Conservation (phyloP, 768 basidiomycete species). For the Agaricus sinodeliciosus region DNA sequence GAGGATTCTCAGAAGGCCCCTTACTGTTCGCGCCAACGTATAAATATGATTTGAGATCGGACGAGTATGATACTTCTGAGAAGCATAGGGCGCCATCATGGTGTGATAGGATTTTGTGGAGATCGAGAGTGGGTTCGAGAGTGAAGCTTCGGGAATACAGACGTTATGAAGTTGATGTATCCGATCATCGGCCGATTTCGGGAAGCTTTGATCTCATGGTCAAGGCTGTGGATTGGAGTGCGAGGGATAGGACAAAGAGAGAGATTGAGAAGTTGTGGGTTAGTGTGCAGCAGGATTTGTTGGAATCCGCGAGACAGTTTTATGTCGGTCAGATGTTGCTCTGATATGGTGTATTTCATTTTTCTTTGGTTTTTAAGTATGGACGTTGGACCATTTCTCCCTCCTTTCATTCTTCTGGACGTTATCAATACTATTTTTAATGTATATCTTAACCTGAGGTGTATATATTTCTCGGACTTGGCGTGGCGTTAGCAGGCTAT, state of each 20-base stretch:
- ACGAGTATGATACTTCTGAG: slow-evolving; percentile 82
- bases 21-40: slow-evolving; percentile 88
- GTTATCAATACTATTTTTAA: neutral
- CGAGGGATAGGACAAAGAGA: slow-evolving; percentile 48
- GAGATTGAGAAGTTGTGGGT: slow-evolving; percentile 54
- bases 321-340: slow-evolving; percentile 29
- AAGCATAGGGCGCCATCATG: slow-evolving; percentile 89
- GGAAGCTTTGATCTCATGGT: slow-evolving; percentile 69
- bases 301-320: slow-evolving; percentile 33
- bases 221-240: slow-evolving; percentile 60
- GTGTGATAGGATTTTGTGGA: slow-evolving; percentile 93
- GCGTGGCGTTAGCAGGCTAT: no score
- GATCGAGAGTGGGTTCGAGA: slow-evolving; percentile 45
- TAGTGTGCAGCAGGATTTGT: slow-evolving; percentile 33
- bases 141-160: slow-evolving; percentile 66
- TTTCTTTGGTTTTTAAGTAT: neutral
- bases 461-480: no score
- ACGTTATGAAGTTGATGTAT: slow-evolving; percentile 82
- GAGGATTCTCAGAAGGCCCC: slow-evolving; percentile 75
- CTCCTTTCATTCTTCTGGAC: neutral
- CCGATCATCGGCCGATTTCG: slow-evolving; percentile 87
- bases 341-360: slow-evolving; percentile 12
- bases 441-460: neutral
- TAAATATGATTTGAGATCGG: slow-evolving; percentile 82
- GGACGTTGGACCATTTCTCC: neutral